Conservation (phyloP, 2,329 filamentous ascomycete species). For the Fusarium irregulare region DNA sequence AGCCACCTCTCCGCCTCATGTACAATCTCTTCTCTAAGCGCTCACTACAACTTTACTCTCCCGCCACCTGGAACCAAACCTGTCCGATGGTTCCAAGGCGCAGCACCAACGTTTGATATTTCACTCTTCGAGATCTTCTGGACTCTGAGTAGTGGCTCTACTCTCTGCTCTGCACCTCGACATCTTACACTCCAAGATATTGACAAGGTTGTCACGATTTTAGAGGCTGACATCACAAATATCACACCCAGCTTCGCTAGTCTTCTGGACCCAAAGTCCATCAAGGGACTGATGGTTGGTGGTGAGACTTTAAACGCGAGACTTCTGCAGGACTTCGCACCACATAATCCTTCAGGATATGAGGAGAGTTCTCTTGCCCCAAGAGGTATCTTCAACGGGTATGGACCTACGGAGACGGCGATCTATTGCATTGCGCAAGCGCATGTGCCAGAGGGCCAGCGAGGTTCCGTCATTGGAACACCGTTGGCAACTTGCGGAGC, state of each 20-base stretch:
- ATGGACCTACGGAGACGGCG: constrained; percentile 14
- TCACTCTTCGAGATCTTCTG: constrained; percentile 27
- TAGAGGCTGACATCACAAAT: constrained; percentile 24
- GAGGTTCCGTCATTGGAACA: constrained; percentile 14
- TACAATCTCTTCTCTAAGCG: constrained; percentile 4
- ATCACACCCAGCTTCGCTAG: constrained; percentile 24
- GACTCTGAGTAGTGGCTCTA: constrained; percentile 19
- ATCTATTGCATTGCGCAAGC: constrained; percentile 27
- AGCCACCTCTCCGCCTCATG: constrained; percentile 22
- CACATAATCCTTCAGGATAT: neutral
- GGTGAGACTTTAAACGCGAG: constrained; percentile 26
- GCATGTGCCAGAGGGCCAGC: neutral
- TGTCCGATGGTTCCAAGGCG: constrained; percentile 26
- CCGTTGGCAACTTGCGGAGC: constrained; percentile 2
- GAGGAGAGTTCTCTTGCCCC: neutral
- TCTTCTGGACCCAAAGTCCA: neutral
- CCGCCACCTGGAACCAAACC: neutral
- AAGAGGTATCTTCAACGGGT: constrained; percentile 20
- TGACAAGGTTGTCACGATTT: constrained; percentile 4
- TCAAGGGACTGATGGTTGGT: constrained; percentile 23
- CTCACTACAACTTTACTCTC: constrained; percentile 5
- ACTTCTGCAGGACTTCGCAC: constrained; percentile 12
- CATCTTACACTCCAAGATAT: constrained; percentile 16
- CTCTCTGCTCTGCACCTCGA: constrained; percentile 20
- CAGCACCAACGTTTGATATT: constrained; percentile 25